Evolutionary conservation across 2,329 filamentous ascomycete species (phyloP), one percentile per base, ranked within the genome.

Genomic region (Trichothecium sympodiale): DNA sequence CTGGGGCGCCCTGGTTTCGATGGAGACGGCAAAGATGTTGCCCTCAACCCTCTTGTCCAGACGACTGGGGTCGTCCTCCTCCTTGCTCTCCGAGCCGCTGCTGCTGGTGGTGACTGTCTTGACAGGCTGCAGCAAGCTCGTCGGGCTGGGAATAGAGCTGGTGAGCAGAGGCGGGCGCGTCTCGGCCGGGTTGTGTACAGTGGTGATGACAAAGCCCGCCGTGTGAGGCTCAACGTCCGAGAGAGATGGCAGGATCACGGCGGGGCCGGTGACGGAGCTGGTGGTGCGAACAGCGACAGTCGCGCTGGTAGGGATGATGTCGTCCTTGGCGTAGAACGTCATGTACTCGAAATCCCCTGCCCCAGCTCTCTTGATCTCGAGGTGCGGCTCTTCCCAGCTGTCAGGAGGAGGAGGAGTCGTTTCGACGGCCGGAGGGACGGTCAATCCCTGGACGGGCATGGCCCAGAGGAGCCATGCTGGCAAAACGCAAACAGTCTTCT

Each of bases 1-100:
- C 1, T 68, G 64, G 3, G 74, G 73, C 8, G 67, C 54, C 40
- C 56, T 61, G 2, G 65, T 71, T 15, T 62, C 65, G 34, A 81
- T 66, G 17, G 76, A 71, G 10, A 52, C 49, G 7, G 61, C 60
- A 43, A 80, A 80, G 35, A 80, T 74, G 45, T 80, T 52, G 50
- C 20, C 10, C 6, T 6, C 40, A 10, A 51, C 50, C 4, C 29
- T 28, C 35, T 36, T 36, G 16, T 10, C 28, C 4, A 31, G 17
- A 6, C 17, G n/a, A n/a, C 28, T 17, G 31, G 15, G 15, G 29
- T 8, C 29, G n/a, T 31, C n/a, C n/a, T 32, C 30, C 18, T 32
- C 18, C 10, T 32, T 5, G 30, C 13, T 18, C 18, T 14, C 30
- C 17, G 30, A 12, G 9, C 13, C 6, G 29, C n/a, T 30, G 6